phyloP scores from a whole-genome alignment of 2,329 filamentous ascomycete species.

The Colletotrichum scovillei region DNA sequence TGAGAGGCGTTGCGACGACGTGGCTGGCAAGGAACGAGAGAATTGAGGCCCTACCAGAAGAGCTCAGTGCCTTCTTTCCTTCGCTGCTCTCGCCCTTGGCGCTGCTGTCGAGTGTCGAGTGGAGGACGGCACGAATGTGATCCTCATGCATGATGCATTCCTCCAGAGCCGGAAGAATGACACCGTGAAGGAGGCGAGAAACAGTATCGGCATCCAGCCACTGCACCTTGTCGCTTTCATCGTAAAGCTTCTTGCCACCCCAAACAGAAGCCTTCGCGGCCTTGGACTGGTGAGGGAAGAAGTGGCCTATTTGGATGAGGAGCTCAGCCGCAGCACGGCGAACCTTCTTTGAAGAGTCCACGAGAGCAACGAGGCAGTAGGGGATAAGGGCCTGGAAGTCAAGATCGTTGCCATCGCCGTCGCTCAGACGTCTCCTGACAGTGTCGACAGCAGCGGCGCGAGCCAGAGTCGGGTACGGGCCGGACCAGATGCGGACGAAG shows the following conservation, averaged over 20 bases:
- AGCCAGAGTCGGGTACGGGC: slow-evolving; percentile 75
- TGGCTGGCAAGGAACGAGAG: slow-evolving; percentile 81
- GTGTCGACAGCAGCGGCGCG: slow-evolving; percentile 77
- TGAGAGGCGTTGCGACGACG: slow-evolving; percentile 73
- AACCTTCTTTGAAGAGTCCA: slow-evolving; percentile 80
- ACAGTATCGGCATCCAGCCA: slow-evolving; percentile 70
- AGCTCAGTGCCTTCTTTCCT: slow-evolving; percentile 65
- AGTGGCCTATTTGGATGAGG: slow-evolving; percentile 64
- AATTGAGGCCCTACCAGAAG: slow-evolving; percentile 72
- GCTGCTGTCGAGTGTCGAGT: slow-evolving; percentile 67
- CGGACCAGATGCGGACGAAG: slow-evolving; percentile 79
- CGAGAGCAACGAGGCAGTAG: slow-evolving; percentile 79
- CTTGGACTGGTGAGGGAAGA: slow-evolving; percentile 55
- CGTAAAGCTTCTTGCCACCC: slow-evolving; percentile 75
- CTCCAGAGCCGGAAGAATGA: slow-evolving; percentile 81
- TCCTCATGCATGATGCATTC: slow-evolving; percentile 85
- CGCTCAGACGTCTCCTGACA: slow-evolving; percentile 67
- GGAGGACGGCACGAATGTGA: slow-evolving; percentile 75
- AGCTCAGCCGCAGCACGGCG: slow-evolving; percentile 80
- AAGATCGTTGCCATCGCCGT: slow-evolving; percentile 57
- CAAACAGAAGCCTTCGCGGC: slow-evolving; percentile 62
- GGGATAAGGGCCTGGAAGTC: slow-evolving; percentile 88
- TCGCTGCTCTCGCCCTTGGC: slow-evolving; percentile 51
- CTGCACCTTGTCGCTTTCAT: slow-evolving; percentile 61
- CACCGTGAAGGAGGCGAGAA: slow-evolving; percentile 70